Evolutionary conservation across 352 stramenopile species (phyloP).

Genomic region (Phytophthora multivora): DNA sequence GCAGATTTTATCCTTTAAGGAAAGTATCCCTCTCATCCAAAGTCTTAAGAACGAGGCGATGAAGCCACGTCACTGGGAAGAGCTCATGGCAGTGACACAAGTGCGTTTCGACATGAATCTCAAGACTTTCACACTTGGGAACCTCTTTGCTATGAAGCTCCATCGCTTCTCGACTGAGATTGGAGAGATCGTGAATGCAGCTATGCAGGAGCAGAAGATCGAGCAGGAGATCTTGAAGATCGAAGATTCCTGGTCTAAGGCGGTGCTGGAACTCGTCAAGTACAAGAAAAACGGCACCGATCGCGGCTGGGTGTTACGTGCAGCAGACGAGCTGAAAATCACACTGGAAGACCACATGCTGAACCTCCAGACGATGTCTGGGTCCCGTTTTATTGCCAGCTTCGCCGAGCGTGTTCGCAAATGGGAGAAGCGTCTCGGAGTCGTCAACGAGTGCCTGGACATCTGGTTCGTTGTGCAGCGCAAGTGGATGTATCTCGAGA

Average conservation of each 20-base stretch:
- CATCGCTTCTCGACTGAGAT: constrained; percentile 90
- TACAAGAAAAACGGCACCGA: constrained; percentile 93
- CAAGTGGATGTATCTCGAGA: constrained; percentile 97
- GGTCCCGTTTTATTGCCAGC: constrained; percentile 90
- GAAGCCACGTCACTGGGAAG: constrained; percentile 91
- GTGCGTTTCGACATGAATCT: constrained; percentile 93
- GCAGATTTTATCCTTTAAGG: constrained; percentile 93
- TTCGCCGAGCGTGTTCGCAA: constrained; percentile 91
- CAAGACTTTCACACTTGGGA: constrained; percentile 92
- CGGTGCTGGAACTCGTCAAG: constrained; percentile 89
- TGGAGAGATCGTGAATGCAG: constrained; percentile 93
- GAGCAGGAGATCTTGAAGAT: constrained; percentile 94
- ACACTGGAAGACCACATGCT: constrained; percentile 90
- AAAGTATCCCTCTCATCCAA: constrained; percentile 93
- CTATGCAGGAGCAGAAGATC: constrained; percentile 95
- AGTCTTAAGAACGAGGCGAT: constrained; percentile 95
- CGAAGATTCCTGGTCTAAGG: constrained; percentile 91
- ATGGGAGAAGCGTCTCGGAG: constrained; percentile 91
- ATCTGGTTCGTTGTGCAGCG: constrained; percentile 94
- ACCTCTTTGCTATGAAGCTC: constrained; percentile 94
- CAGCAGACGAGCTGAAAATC: constrained; percentile 84
- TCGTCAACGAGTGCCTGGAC: constrained; percentile 92
- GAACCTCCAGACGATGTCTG: constrained; percentile 90
- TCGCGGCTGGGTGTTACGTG: constrained; percentile 82
- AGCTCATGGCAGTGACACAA: constrained; percentile 89